Conservation (phyloP, 768 basidiomycete genomes). For the Phlebiopsis gigantea region DNA sequence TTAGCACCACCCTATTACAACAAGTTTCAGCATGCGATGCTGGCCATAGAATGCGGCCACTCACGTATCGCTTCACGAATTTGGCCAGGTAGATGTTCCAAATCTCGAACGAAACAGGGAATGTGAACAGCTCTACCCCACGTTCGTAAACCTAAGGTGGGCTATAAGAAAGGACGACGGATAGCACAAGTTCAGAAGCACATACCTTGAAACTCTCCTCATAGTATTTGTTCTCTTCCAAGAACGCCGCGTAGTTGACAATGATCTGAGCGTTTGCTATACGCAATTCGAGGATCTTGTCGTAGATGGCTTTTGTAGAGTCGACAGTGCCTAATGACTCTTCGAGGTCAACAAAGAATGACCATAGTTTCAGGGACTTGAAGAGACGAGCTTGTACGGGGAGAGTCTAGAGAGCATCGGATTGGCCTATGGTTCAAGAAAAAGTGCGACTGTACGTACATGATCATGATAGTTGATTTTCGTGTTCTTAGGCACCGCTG, state of each 20-base stretch:
- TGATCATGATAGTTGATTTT: slow-evolving; percentile 96
- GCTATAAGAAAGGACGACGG: neutral
- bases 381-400: slow-evolving; percentile 87
- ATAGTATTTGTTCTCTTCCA: slow-evolving; percentile 97
- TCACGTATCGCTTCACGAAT: slow-evolving; percentile 92
- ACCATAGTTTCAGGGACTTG: slow-evolving; percentile 98
- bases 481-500: slow-evolving; percentile 82
- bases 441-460: slow-evolving; percentile 39
- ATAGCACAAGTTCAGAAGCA: neutral
- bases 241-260: slow-evolving; percentile 93
- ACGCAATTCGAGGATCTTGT: slow-evolving; percentile 92
- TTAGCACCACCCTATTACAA: slow-evolving; percentile 76
- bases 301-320: slow-evolving; percentile 87
- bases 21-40: neutral
- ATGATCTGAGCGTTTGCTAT: slow-evolving; percentile 98
- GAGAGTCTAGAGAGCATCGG: slow-evolving; percentile 47
- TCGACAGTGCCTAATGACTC: slow-evolving; percentile 95
- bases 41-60: slow-evolving; percentile 24
- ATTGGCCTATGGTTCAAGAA: slow-evolving; percentile 10
- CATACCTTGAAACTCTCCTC: slow-evolving; percentile 95
- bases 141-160: slow-evolving; percentile 71
- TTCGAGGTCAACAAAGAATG: slow-evolving; percentile 96
- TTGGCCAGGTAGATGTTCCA: slow-evolving; percentile 99
- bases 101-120: slow-evolving; percentile 96
- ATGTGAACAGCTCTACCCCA: slow-evolving; percentile 95